phyloP scores from a whole-genome alignment of 2,329 filamentous ascomycete species.

The Cadophora malorum region DNA sequence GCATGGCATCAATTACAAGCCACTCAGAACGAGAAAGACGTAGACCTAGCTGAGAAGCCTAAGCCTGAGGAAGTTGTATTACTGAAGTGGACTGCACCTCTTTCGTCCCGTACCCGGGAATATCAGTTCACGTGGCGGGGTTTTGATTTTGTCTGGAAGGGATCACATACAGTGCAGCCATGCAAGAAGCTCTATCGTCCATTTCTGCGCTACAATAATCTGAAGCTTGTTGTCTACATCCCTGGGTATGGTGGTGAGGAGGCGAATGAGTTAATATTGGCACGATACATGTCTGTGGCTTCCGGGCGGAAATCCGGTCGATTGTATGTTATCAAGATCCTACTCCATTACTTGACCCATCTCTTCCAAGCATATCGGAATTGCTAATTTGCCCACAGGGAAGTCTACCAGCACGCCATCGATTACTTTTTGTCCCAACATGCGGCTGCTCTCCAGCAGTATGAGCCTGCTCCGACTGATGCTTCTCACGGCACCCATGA shows the following conservation, averaged over 20 bases:
- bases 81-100: constrained; percentile 25
- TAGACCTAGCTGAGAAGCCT: constrained; percentile 16
- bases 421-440: constrained; percentile 18
- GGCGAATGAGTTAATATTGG: constrained; percentile 18
- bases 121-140: constrained; percentile 28
- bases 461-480: background rate
- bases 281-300: constrained; percentile 24
- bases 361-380: background rate
- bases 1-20: constrained; percentile 26
- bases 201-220: constrained; percentile 25
- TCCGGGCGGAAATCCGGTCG: constrained; percentile 28
- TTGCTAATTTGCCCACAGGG: background rate
- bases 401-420: constrained; percentile 26
- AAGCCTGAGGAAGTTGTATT: constrained; percentile 27
- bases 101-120: constrained; percentile 22
- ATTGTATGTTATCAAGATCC: too few species aligned
- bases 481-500: background rate
- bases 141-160: constrained; percentile 30
- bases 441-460: background rate
- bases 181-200: constrained; percentile 6
- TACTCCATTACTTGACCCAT: too few species aligned
- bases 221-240: constrained; percentile 28
- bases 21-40: constrained; percentile 1
- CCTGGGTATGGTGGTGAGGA: constrained; percentile 1
- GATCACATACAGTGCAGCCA: constrained; percentile 13